Evolutionary conservation across 1,139 yeast genomes (phyloP), one percentile per base, ranked within the genome.

Genomic region (Geotrichum cucujoidarum): DNA sequence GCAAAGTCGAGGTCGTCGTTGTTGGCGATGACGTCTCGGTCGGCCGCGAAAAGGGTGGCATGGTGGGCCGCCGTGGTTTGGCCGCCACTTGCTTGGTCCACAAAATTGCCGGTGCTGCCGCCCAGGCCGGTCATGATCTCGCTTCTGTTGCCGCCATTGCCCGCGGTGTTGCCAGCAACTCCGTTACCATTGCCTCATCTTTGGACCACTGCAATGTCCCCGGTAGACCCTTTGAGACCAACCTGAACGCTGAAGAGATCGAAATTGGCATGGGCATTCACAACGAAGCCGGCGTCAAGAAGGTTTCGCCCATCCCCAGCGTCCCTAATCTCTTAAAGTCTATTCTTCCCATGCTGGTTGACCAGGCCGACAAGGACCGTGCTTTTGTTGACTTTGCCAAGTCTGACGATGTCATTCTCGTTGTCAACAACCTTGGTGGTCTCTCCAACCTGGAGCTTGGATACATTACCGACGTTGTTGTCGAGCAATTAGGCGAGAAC

Each of bases 221-320:
- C 2, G 95, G 95, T 5, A 76, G 82, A 53, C 66, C 71, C 43
- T 75, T 74, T 49, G 82, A 77, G 56, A 73, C 76, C 13, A 76
- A 76, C 44, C 75, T 82, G 54, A 68, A 67, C 33, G 72, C 69
- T 39, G 75, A 71, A 16, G 89, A 87, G 63, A 83, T 84, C 58
- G 97, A 90, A 66, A 74, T 90, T 54, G 97, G 97, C 24, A 83
- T 90, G 80, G 97, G 97, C 43, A 90, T 90, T 54, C 97, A 90
- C 66, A 90, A 90, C 61, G 97, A 90, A 63, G 94, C 96, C 0
- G 97, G 97, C 50, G 79, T 80, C 47, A 73, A 78, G 55, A 78
- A 83, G 56, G 66, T 84, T 41, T 74, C 78, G 17, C 92, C 94
- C 37, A 78, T 89, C 56, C 81, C 80, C 10, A 60, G 69, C 1